Base-by-base conservation (phyloP, 208 protist genomes). In the Leishmania arabica region DNA sequence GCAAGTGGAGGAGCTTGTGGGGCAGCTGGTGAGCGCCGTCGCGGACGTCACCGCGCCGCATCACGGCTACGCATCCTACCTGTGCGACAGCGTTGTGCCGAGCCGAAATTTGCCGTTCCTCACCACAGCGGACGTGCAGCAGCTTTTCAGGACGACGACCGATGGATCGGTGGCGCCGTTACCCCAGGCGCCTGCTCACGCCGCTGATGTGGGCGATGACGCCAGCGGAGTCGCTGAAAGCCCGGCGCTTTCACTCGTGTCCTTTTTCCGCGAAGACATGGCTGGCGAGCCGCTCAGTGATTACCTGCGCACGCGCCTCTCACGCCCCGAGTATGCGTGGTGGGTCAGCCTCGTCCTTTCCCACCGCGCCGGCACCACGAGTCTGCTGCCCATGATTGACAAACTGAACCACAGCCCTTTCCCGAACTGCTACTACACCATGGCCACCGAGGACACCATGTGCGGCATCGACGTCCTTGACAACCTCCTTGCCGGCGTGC, bases 401-500 rank as follows among this genome's bases (percentile, higher is more conserved):
- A 97, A 95, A 78, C 92, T 97, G 54, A 95, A 97, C 85, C 94
- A 97, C 85, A 81, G 85, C 72, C 87, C 90, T 24, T 76, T 90
- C 65, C 94, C 94, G 13, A 97, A 97, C 83, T 92, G 89, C 81
- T 91, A 92, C 85, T 95, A 93, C 84, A 95, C 92, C 13, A 95
- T 97, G 92, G 84, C 87, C 27, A 91, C 86, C 13, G 87, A 86
- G 69, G 82, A 83, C 37, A 88, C 79, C 51, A 85, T 95, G 64
- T 95, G 91, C 74, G 92, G 94, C 31, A 77, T 97, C 34, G 94
- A 97, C 77, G 86, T 95, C 11, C 82, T 97, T 66, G 92, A 97
- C 73, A 97, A 97, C 87, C 58, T 95, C n/a, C 40, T 97, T 7
- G 94, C 94, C n/a, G 94, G 94, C n/a, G 94, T 97, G 37, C 85